Evolutionary conservation across 2,329 filamentous ascomycete species (phyloP), one percentile per base, ranked within the genome.

Genomic region (Alternaria solani): DNA sequence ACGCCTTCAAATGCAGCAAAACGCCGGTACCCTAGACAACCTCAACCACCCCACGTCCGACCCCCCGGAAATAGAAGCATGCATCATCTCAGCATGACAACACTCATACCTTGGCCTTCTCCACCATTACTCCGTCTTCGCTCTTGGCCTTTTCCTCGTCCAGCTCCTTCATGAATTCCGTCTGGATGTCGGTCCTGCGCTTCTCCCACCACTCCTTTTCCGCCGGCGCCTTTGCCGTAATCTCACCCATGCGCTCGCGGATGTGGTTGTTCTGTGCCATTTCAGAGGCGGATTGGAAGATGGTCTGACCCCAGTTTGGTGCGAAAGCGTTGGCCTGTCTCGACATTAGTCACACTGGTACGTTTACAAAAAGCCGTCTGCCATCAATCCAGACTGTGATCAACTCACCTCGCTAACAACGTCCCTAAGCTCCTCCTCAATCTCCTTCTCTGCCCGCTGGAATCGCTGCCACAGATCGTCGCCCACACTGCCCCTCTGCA

Each of bases 251-350:
- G 51, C 89, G 87, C 66, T 89, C 85, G 67, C 93, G 91, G 73
- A 97, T 86, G 47, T 89, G 81, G 42, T 87, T 86, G 81, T 97
- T 97, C 75, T 93, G 90, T 60, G 91, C 89, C 80, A 99, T 97
- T 80, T 99, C 95, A 80, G 96, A 96, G 56, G 95, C 95, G 46
- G 92, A 94, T 80, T 99, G 95, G 86, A 99, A 99, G 78, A 99
- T 98, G 57, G 87, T 88, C 76, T 95, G 90, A 63, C 95, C 95
- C 95, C 95, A 99, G 78, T 90, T 90, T 49, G 92, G 90, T 1
- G 88, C 86, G 65, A 97, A 91, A 20, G 91, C 93, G 77, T 98
- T 98, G 72, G 96, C 95, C 93, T 97, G 67, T 38, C 41, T 23
- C 30, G 55, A 20, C 57, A 58, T 62, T 56, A 66, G 54, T 38